phyloP scores from a whole-genome alignment of 2,329 filamentous ascomycete species.

The Monosporascus sp. region DNA sequence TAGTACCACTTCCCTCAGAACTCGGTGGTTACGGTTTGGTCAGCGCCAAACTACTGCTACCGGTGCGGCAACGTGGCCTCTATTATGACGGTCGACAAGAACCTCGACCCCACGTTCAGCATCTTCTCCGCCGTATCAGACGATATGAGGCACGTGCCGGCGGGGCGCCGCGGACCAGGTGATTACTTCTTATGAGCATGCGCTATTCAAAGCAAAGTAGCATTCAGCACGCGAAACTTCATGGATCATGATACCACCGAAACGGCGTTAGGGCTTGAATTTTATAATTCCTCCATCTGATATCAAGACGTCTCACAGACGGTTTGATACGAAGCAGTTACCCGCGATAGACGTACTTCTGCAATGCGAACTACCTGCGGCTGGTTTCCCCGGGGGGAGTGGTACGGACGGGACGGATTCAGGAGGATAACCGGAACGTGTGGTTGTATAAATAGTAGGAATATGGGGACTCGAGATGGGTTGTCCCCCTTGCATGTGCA shows the following conservation, averaged over 20 bases:
- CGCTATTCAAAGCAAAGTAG: slow-evolving; percentile 13
- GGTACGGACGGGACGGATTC: not conserved
- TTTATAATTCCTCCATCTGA: slow-evolving; percentile 1
- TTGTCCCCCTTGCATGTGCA: not conserved
- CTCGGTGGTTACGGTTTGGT: slow-evolving; percentile 97
- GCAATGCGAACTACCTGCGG: too few relatives aligned
- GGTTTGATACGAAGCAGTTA: too few relatives aligned
- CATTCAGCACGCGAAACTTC: slow-evolving; percentile 11
- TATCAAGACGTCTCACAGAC: not conserved
- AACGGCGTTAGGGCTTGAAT: slow-evolving; percentile 3
- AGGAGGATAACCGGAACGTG: not conserved
- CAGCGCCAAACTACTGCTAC: slow-evolving; percentile 92
- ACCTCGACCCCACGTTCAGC: slow-evolving; percentile 85
- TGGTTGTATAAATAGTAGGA: not conserved
- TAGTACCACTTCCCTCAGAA: slow-evolving; percentile 92
- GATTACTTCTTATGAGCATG: slow-evolving; percentile 61
- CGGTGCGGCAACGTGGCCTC: slow-evolving; percentile 94
- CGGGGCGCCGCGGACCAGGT: slow-evolving; percentile 60
- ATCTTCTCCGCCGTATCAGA: slow-evolving; percentile 89
- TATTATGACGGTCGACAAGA: slow-evolving; percentile 85
- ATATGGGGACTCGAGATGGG: not conserved
- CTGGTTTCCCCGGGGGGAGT: not conserved
- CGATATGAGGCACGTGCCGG: slow-evolving; percentile 73
- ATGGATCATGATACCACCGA: slow-evolving; percentile 22
- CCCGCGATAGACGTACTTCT: too few relatives aligned